Evolutionary conservation across 768 basidiomycete species (phyloP).

Genomic region (Mycena haematopus): DNA sequence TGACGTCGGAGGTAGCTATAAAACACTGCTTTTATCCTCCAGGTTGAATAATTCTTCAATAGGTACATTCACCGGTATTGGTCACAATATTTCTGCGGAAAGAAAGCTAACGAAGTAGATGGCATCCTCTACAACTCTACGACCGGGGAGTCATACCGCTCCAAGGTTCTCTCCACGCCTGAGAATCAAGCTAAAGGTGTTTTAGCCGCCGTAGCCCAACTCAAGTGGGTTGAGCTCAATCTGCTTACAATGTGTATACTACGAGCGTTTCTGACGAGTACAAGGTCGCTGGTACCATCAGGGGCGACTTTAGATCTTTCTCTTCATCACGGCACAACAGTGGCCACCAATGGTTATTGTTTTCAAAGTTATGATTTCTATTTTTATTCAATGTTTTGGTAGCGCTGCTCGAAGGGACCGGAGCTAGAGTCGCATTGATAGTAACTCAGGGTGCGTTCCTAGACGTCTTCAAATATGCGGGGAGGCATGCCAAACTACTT

Average conservation of each 20-base stretch:
- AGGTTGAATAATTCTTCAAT: background rate
- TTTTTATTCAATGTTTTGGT: background rate
- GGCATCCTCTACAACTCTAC: constrained; percentile 35
- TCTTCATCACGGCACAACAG: constrained; percentile 37
- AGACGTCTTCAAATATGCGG: background rate
- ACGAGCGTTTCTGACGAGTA: background rate
- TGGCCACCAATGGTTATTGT: constrained; percentile 36
- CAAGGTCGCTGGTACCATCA: constrained; percentile 29
- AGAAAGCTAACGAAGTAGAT: constrained; percentile 27
- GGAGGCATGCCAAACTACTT: constrained; percentile 22
- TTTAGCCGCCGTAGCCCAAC: constrained; percentile 31
- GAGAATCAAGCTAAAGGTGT: constrained; percentile 39
- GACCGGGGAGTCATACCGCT: constrained; percentile 34
- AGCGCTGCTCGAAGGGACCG: constrained; percentile 38
- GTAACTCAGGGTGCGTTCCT: constrained; percentile 38
- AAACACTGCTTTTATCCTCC: background rate
- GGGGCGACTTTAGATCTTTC: constrained; percentile 20
- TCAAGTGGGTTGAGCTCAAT: constrained; percentile 25
- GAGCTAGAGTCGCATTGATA: constrained; percentile 36
- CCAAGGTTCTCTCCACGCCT: constrained; percentile 38
- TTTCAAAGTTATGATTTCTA: background rate
- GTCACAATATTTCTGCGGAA: background rate
- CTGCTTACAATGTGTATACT: no score
- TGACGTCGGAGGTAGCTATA: constrained; percentile 35
- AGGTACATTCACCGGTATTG: constrained; percentile 30